Conservation (phyloP, 2,329 filamentous ascomycete species). For the Colletotrichum sp. region DNA sequence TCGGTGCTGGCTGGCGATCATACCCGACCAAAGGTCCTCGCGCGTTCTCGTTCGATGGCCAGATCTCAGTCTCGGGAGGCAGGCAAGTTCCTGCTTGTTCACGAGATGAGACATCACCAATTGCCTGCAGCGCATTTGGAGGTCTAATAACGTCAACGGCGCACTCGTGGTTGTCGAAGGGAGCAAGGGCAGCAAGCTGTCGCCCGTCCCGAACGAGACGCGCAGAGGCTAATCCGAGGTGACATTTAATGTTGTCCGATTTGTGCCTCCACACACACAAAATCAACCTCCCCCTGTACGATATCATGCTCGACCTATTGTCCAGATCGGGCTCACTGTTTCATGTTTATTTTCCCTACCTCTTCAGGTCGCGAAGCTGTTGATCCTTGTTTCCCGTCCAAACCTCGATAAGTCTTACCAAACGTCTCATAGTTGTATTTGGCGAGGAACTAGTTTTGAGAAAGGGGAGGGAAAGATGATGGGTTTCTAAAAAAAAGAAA, state of each 20-base stretch:
- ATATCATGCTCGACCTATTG: slow-evolving; percentile 20
- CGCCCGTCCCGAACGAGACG: background rate
- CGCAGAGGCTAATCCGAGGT: slow-evolving; percentile 15
- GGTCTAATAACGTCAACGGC: background rate
- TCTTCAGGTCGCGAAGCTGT: background rate
- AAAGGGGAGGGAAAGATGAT: background rate
- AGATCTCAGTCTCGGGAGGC: background rate
- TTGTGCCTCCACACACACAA: background rate
- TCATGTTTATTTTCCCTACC: slow-evolving; percentile 3
- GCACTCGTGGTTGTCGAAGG: background rate
- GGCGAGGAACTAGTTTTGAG: slow-evolving; percentile 26
- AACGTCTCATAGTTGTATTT: slow-evolving; percentile 6
- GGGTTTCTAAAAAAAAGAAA: slow-evolving; percentile 16
- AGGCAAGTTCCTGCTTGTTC: slow-evolving; percentile 2
- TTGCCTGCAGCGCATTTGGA: slow-evolving; percentile 4
- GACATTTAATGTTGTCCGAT: background rate
- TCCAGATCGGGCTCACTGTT: slow-evolving; percentile 13
- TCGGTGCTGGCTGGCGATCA: slow-evolving; percentile 11
- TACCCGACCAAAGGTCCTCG: background rate
- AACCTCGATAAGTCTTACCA: background rate
- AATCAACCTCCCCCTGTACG: slow-evolving; percentile 9
- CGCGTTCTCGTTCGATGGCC: slow-evolving; percentile 6
- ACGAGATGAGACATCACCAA: background rate
- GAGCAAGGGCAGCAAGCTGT: background rate
- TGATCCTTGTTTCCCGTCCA: background rate